A percentile compares a stretch with the other conserved stretches of the same genome.
phyloP scores from a whole-genome alignment of 2,329 filamentous ascomycete genomes.

The Curvularia spicifera region DNA sequence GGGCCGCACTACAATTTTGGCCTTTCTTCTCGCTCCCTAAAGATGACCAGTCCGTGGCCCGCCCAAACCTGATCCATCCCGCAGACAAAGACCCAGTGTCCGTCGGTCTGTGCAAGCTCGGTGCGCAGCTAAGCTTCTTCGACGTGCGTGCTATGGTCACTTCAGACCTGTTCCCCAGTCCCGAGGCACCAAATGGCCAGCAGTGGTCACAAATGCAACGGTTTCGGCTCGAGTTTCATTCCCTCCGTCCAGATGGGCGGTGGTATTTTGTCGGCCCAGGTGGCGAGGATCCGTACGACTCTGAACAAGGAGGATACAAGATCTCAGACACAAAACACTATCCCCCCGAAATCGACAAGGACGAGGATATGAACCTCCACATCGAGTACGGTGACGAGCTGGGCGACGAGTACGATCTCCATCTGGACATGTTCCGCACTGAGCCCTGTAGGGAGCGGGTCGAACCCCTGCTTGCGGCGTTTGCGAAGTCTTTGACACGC shows the following conservation, averaged over 20 bases:
- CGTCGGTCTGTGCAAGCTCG: conserved; percentile 17
- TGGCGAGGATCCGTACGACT: conserved; percentile 22
- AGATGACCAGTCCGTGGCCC: conserved; percentile 14
- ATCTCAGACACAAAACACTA: conserved; percentile 21
- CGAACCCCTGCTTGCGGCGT: conserved; percentile 20
- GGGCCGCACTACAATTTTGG: conserved; percentile 19
- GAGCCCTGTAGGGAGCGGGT: conserved; percentile 21
- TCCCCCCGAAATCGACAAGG: conserved; percentile 10
- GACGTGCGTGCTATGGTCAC: conserved; percentile 21
- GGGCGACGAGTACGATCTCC: conserved; percentile 7
- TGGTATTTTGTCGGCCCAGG: conserved; percentile 24
- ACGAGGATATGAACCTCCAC: conserved; percentile 9
- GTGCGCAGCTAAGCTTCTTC: conserved; percentile 16
- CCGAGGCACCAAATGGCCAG: conserved; percentile 11
- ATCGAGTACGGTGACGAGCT: background rate
- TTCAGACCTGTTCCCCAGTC: conserved; percentile 15
- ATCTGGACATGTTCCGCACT: conserved; percentile 19
- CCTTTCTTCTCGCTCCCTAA: conserved; percentile 15
- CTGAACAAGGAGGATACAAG: conserved; percentile 22
- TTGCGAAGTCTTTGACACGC: conserved; percentile 15
- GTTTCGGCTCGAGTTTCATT: conserved; percentile 23
- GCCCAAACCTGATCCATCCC: conserved; percentile 21
- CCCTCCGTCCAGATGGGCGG: conserved; percentile 20
- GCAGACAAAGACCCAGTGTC: conserved; percentile 18
- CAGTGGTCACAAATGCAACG: conserved; percentile 24